Conservation (phyloP, 2,329 filamentous ascomycete genomes). For the Alternaria dauci region DNA sequence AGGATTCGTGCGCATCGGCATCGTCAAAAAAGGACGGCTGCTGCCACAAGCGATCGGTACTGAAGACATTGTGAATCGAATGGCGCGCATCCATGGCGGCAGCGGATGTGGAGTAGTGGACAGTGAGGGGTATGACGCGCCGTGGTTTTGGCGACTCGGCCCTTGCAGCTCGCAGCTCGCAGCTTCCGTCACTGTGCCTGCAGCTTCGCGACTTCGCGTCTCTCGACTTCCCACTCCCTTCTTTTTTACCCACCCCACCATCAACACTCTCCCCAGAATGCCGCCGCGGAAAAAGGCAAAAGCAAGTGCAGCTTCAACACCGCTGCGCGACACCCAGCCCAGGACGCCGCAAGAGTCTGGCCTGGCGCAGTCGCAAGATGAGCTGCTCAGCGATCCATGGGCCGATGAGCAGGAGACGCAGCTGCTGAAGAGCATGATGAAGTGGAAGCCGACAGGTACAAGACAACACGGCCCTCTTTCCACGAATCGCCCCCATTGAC, state of each 20-base stretch:
- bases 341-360: conserved; percentile 52
- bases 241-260: not conserved
- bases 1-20: conserved; percentile 30
- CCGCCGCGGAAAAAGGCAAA: conserved; percentile 74
- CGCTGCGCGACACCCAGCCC: conserved; percentile 51
- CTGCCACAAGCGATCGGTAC: conserved; percentile 68
- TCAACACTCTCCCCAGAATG: conserved; percentile 57
- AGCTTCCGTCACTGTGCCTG: conserved; percentile 20
- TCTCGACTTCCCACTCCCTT: not conserved
- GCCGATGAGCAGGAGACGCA: conserved; percentile 95
- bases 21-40: conserved; percentile 58
- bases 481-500: no score
- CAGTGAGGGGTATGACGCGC: conserved; percentile 44
- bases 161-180: conserved; percentile 31
- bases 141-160: conserved; percentile 36
- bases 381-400: conserved; percentile 77
- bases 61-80: conserved; percentile 65
- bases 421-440: conserved; percentile 89
- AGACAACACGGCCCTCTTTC: not conserved
- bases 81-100: conserved; percentile 51
- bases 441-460: conserved; percentile 90
- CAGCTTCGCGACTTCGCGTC: conserved; percentile 11
- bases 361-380: conserved; percentile 62
- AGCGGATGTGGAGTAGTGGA: conserved; percentile 9
- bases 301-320: conserved; percentile 66